phyloP scores from a whole-genome alignment of 345 rosid species.

The Eucalyptus regnans region DNA sequence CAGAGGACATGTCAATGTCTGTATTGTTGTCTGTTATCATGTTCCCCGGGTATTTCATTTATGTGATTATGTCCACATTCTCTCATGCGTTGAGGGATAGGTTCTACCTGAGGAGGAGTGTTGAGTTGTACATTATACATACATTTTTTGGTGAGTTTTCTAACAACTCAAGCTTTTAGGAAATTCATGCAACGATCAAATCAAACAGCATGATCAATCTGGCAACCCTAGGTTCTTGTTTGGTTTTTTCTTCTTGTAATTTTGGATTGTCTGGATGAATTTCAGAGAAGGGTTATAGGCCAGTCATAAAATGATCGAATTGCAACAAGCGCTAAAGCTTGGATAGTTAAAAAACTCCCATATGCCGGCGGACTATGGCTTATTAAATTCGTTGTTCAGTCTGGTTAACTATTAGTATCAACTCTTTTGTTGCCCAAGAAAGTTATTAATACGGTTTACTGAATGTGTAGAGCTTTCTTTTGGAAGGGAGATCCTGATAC shows the following conservation, averaged over 20 bases:
- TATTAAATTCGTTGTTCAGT: background rate
- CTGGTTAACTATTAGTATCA: background rate
- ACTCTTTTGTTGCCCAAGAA: background rate
- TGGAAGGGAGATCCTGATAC: background rate
- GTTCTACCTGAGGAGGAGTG: background rate
- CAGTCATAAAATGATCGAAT: background rate
- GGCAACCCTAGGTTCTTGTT: too few relatives aligned
- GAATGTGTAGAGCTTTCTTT: background rate
- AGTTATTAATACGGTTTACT: background rate
- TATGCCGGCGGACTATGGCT: background rate
- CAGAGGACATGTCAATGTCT: background rate
- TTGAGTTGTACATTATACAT: background rate
- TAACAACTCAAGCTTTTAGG: too few relatives aligned
- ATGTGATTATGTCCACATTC: background rate
- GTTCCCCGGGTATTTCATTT: background rate
- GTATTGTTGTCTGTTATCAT: background rate
- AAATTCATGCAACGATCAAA: accelerated
- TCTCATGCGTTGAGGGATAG: too few relatives aligned
- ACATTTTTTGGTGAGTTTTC: too few relatives aligned
- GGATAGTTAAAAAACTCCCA: too few relatives aligned
- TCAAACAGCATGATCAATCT: too few relatives aligned
- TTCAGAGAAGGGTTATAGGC: background rate
- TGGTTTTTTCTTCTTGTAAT: too few relatives aligned
- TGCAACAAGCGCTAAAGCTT: too few relatives aligned
- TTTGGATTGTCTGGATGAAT: background rate